Percentiles rank a stretch among this genome's conserved stretches.
phyloP scores from a whole-genome alignment of 805 yeast genomes.

The Sugiyamaella lignohabitans region DNA sequence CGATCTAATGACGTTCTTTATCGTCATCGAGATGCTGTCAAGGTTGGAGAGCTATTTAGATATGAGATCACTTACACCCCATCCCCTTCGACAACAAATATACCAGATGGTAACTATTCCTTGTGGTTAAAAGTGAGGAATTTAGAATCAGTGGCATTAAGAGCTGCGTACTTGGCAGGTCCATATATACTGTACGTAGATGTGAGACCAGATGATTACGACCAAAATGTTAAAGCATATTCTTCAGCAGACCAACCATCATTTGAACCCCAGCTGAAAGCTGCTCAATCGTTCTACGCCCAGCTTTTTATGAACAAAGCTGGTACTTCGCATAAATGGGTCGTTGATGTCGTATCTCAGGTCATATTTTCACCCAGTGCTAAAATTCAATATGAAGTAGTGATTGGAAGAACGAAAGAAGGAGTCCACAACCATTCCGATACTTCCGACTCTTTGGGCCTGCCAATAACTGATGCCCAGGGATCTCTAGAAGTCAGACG shows the following conservation, averaged over 20 bases:
- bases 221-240: constrained; percentile 39
- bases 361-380: constrained; percentile 65
- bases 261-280: constrained; percentile 53
- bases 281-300: constrained; percentile 63
- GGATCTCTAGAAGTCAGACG: constrained; percentile 29
- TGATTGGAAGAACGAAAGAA: constrained; percentile 37
- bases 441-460: background rate
- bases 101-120: too few species aligned
- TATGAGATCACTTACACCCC: constrained; percentile 51
- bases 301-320: constrained; percentile 42
- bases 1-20: background rate
- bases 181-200: constrained; percentile 85
- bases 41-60: constrained; percentile 56
- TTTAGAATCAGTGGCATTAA: constrained; percentile 58
- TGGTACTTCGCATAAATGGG: constrained; percentile 54
- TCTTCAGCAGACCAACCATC: constrained; percentile 33
- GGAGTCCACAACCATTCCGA: constrained; percentile 10
- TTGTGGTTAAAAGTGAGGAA: constrained; percentile 51
- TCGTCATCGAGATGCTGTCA: constrained; percentile 30
- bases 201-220: constrained; percentile 60
- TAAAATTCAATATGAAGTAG: constrained; percentile 58
- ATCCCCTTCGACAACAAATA: constrained; percentile 2
- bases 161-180: constrained; percentile 84
- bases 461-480: too few species aligned
- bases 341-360: constrained; percentile 74